Evolutionary conservation across 2,329 filamentous ascomycete species (phyloP), one percentile per base, ranked within the genome.

Genomic region (Exophiala lecanii-corni): DNA sequence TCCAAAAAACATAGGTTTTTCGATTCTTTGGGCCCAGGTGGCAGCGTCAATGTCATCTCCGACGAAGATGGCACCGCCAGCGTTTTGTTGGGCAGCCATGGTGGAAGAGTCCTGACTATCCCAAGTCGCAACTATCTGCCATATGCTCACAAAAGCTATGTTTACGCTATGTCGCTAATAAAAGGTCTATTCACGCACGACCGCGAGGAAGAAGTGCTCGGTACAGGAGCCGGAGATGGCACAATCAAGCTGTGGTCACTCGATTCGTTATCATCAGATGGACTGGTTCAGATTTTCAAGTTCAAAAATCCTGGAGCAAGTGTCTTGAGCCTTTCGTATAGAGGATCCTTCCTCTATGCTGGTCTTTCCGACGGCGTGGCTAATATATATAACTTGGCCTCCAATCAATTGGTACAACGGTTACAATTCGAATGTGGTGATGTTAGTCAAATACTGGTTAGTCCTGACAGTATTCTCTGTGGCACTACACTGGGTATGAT

Each of bases 321-420:
- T 2, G 77, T 84, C 2, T 70, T 96, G 45, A 92, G 87, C 0
- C 74, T 98, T 39, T 83, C 86, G 4, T 76, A 94, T 2, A 89
- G 97, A 50, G 89, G 88, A 0, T 89, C 89, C 0, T 94, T 98
- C 53, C 73, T 98, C 3, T 98, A 97, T 60, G 87, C 86, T 46
- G 92, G 92, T 35, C 85, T 94, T 55, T 77, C 89, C 1, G 82
- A 86, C 28, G 94, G 92, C 16, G 78, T 94, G 38, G 80, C 98
- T 47, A 91, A 97, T 61, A 79, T 98, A 9, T 98, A 94, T 91
- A 94, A 98, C 61, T 74, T 98, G 10, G 91, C 97, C 60, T 97
- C 92, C 0, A 82, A 84, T 41, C 92, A 98, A 65, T 82, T 92
- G 36, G 75, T 98, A 33, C 78, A 92, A 44, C 89, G 87, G 13